phyloP scores from a whole-genome alignment of 352 stramenopile genomes.

The Phytophthora megakarya region DNA sequence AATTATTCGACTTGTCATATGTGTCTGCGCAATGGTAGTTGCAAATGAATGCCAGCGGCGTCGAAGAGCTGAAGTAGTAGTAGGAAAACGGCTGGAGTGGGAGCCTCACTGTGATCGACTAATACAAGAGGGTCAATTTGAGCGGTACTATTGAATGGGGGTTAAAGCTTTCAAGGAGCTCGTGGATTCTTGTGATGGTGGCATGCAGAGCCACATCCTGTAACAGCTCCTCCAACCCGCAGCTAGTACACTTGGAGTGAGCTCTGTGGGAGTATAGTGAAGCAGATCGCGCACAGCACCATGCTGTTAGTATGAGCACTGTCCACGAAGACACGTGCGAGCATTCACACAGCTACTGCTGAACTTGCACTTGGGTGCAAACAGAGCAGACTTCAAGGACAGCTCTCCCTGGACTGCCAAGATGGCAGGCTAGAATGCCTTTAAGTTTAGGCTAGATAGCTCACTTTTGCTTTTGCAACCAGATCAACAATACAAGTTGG shows the following conservation, averaged over 20 bases:
- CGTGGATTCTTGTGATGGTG: background rate
- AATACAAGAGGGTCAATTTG: background rate
- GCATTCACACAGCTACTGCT: too few relatives aligned
- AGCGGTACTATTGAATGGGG: slow-evolving; percentile 9
- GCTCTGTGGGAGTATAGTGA: background rate
- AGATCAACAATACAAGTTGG: too few relatives aligned
- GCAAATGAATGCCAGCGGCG: background rate
- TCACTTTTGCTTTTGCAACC: too few relatives aligned
- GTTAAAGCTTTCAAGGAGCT: background rate
- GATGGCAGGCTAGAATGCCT: background rate
- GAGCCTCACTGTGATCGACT: background rate
- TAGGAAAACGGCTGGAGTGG: slow-evolving; percentile 4
- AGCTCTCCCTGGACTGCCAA: background rate
- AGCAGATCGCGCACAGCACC: background rate
- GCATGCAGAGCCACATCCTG: background rate
- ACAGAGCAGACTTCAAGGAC: background rate
- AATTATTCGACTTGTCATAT: background rate
- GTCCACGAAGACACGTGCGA: too few relatives aligned
- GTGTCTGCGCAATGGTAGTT: background rate
- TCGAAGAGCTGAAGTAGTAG: background rate
- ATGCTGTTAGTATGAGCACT: too few relatives aligned
- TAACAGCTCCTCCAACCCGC: background rate
- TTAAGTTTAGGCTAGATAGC: too few relatives aligned
- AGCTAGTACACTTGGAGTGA: background rate
- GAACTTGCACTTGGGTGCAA: too few relatives aligned